These are phyloP conservation scores for Ogataea paradorogensis DNA, from an alignment of 805 yeast genomes.

Conservation along the genomic window DNA sequence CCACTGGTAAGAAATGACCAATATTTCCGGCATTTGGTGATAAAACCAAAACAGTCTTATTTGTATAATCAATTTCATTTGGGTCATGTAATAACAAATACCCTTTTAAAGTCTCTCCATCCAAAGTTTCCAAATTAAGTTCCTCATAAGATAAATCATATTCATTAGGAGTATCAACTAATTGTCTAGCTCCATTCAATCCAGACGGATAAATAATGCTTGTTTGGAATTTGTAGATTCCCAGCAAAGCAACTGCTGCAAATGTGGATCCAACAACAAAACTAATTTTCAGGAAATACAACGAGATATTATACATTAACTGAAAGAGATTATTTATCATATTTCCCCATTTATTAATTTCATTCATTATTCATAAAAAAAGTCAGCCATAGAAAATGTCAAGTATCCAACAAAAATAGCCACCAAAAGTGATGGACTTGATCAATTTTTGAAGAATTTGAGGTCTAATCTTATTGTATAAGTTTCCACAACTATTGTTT, in stretches of 20 bases:
- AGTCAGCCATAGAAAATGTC: constrained; percentile 39
- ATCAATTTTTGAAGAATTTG: constrained; percentile 30
- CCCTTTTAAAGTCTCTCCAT: constrained; percentile 66
- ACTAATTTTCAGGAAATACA: constrained; percentile 34
- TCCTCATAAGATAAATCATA: constrained; percentile 66
- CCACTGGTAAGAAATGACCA: constrained; percentile 85
- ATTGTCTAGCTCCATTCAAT: constrained; percentile 67
- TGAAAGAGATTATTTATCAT: neutral
- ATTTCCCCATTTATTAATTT: too few species aligned
- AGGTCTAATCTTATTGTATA: constrained; percentile 26
- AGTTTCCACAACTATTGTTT: constrained; percentile 66
- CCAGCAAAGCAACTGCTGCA: constrained; percentile 44
- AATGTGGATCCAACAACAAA: constrained; percentile 43
- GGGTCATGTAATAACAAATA: constrained; percentile 56
- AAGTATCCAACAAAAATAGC: constrained; percentile 42
- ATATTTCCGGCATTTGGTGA: constrained; percentile 97
- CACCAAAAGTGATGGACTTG: constrained; percentile 42
- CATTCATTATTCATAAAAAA: neutral
- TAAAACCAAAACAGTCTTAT: constrained; percentile 71
- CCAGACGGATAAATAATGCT: constrained; percentile 79
- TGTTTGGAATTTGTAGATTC: constrained; percentile 60
- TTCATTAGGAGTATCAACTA: constrained; percentile 75
- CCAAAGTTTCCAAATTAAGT: constrained; percentile 58
- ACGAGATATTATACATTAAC: constrained; percentile 2
- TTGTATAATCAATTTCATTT: constrained; percentile 36